phyloP scores from a whole-genome alignment of 2,329 filamentous ascomycete species.

The Aureobasidium sp. region DNA sequence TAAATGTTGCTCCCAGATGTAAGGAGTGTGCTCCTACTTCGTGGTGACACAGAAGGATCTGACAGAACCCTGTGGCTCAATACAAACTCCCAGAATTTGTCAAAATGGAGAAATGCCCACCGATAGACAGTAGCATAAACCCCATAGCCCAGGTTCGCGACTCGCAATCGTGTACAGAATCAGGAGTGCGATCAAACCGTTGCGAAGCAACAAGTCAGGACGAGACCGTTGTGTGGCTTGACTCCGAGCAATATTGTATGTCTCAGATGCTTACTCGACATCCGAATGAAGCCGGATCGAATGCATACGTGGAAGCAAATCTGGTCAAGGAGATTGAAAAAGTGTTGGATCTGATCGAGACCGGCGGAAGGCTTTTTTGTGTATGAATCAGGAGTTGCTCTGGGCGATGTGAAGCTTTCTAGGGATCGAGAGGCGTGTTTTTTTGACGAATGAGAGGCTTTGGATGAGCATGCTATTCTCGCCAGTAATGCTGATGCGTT shows the following conservation, averaged over 20 bases:
- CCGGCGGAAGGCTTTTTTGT: neutral
- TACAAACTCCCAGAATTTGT: neutral
- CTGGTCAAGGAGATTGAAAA: neutral
- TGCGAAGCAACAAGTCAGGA: neutral
- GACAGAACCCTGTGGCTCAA: neutral
- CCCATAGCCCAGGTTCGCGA: neutral
- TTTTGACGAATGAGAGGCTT: neutral
- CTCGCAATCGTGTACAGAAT: neutral
- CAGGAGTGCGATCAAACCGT: slow-evolving; percentile 2
- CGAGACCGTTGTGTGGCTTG: slow-evolving; percentile 14
- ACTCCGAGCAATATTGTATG: slow-evolving; percentile 6
- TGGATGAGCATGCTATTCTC: neutral
- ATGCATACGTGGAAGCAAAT: neutral
- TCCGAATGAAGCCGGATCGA: neutral
- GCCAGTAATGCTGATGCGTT: neutral
- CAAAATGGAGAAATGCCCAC: neutral
- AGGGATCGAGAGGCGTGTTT: neutral
- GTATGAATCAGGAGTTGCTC: neutral
- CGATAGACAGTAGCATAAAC: neutral
- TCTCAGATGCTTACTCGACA: slow-evolving; percentile 13
- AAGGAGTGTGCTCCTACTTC: too few relatives aligned
- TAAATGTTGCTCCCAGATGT: too few relatives aligned
- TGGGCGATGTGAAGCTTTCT: neutral
- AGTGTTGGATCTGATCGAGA: neutral
- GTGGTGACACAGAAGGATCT: neutral